Evolutionary conservation across 2,329 filamentous ascomycete species (phyloP).

Genomic region (Arthrobotrys entomopaga): DNA sequence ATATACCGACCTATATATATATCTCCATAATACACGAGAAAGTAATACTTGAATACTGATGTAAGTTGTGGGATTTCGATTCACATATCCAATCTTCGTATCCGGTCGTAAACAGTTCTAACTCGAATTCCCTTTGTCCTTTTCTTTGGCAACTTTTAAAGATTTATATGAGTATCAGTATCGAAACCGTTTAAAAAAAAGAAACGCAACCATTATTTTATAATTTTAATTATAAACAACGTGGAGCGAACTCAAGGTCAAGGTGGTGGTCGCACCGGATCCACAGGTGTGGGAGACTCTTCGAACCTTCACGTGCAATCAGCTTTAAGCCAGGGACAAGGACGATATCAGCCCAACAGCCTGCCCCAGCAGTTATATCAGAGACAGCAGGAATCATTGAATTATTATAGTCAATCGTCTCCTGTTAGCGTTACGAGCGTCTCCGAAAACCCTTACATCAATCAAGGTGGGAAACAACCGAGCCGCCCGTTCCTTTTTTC

Average conservation of each 20-base stretch:
- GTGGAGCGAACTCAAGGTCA: conserved; percentile 55
- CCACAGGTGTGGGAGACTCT: conserved; percentile 53
- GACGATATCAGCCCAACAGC: conserved; percentile 45
- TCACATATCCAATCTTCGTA: too few species aligned
- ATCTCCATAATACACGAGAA: neutral
- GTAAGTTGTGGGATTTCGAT: conserved; percentile 16
- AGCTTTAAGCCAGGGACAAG: conserved; percentile 45
- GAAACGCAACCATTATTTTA: conserved; percentile 15
- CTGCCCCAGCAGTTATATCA: conserved; percentile 51
- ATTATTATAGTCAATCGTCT: conserved; percentile 52
- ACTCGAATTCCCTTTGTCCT: neutral
- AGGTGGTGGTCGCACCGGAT: conserved; percentile 54
- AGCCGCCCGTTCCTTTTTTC: conserved; percentile 12
- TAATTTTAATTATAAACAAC: conserved; percentile 39
- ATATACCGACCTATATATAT: conserved; percentile 10
- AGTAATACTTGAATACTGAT: conserved; percentile 22
- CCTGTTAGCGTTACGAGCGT: conserved; percentile 53
- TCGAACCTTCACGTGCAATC: conserved; percentile 53
- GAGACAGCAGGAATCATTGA: conserved; percentile 51
- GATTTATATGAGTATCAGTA: conserved; percentile 34
- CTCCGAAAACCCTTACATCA: conserved; percentile 54
- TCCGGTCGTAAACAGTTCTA: neutral
- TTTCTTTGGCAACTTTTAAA: too few species aligned
- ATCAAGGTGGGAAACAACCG: conserved; percentile 43
- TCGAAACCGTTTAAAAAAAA: conserved; percentile 29